These are phyloP conservation scores for Fusarium albidum DNA, from an alignment of 2,329 filamentous ascomycete species.

Conservation along the genomic window DNA sequence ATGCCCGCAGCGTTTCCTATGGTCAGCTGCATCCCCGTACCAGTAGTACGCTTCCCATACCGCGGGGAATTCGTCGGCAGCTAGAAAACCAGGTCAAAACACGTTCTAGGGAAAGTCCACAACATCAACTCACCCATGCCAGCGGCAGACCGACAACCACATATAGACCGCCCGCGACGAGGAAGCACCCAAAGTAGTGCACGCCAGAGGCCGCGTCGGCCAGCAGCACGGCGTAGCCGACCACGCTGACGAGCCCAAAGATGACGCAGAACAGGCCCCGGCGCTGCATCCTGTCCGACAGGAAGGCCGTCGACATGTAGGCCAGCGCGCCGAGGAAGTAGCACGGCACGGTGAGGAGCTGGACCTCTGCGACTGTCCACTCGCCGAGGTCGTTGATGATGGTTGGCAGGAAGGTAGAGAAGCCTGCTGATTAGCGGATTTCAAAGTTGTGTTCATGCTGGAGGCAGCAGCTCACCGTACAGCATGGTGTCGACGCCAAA, in stretches of 20 bases:
- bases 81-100: constrained; percentile 33
- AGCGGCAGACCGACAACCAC: constrained; percentile 63
- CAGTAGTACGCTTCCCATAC: constrained; percentile 79
- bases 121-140: constrained; percentile 59
- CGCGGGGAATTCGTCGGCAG: constrained; percentile 74
- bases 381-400: constrained; percentile 75
- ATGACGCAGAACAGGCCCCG: constrained; percentile 71
- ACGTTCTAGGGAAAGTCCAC: neutral
- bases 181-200: constrained; percentile 78
- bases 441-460: too few relatives aligned
- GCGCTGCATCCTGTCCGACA: constrained; percentile 73
- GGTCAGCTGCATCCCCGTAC: constrained; percentile 74
- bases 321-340: constrained; percentile 76
- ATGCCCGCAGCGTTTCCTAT: constrained; percentile 76
- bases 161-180: constrained; percentile 79
- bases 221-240: constrained; percentile 75
- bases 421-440: constrained; percentile 61
- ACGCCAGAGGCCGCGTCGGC: constrained; percentile 66
- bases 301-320: constrained; percentile 71
- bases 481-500: constrained; percentile 81
- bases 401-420: constrained; percentile 79
- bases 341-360: constrained; percentile 81
- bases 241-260: constrained; percentile 68
- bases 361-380: constrained; percentile 71
- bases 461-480: constrained; percentile 59